phyloP scores from a whole-genome alignment of 2,329 filamentous ascomycete genomes.

The Ascochyta viciae-villosae region DNA sequence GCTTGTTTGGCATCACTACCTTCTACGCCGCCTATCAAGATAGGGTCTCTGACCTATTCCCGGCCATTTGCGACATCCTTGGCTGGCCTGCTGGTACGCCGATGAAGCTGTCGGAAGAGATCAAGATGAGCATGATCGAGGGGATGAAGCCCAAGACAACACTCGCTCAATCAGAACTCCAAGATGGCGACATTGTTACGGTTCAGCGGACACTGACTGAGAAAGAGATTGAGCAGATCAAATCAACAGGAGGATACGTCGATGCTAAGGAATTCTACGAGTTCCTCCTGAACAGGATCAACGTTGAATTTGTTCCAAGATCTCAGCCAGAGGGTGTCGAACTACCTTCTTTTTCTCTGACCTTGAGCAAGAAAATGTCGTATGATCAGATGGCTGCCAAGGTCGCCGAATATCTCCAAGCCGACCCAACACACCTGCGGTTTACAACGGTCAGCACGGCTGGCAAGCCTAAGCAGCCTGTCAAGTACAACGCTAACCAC shows the following conservation, averaged over 20 bases:
- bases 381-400: conserved; percentile 88
- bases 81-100: conserved; percentile 79
- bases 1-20: conserved; percentile 77
- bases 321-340: conserved; percentile 59
- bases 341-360: conserved; percentile 74
- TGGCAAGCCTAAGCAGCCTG: conserved; percentile 76
- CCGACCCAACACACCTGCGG: conserved; percentile 85
- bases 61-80: conserved; percentile 82
- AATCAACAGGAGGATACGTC: conserved; percentile 55
- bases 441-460: conserved; percentile 87
- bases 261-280: conserved; percentile 92
- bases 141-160: conserved; percentile 89
- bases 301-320: conserved; percentile 77
- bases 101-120: conserved; percentile 88
- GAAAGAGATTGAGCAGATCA: conserved; percentile 50
- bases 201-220: conserved; percentile 75
- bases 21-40: conserved; percentile 87
- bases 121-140: conserved; percentile 98
- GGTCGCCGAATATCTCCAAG: conserved; percentile 77
- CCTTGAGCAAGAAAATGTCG: conserved; percentile 83
- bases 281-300: conserved; percentile 84
- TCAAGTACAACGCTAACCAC: conserved; percentile 75
- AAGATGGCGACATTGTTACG: conserved; percentile 96
- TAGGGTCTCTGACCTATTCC: conserved; percentile 83
- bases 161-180: conserved; percentile 88